These are phyloP conservation scores for Triticum timopheevii DNA, from an alignment of 176 grass and related monocot genomes.

Conservation along the genomic window DNA sequence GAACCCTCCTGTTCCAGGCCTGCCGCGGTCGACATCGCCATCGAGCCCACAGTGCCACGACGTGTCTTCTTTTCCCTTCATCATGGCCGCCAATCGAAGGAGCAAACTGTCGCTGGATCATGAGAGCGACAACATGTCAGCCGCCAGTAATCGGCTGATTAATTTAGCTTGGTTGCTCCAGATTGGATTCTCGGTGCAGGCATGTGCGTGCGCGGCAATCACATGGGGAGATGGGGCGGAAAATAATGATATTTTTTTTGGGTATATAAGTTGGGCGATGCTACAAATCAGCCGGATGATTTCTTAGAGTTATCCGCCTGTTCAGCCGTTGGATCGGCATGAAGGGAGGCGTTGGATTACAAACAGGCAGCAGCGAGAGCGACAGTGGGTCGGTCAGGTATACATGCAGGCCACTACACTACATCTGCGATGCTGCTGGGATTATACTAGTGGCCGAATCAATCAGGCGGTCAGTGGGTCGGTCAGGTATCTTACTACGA, in stretches of 20 bases:
- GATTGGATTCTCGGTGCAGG: not conserved
- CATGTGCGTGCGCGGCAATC: conserved; percentile 29
- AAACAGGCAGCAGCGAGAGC: too few species aligned
- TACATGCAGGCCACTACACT: not conserved
- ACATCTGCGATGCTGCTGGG: not conserved
- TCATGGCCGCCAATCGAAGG: not conserved
- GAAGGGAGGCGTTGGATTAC: too few species aligned
- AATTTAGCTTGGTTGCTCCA: not conserved
- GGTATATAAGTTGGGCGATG: not conserved
- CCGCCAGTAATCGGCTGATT: not conserved
- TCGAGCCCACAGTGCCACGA: too few species aligned
- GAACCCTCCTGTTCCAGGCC: not conserved
- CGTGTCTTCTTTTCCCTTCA: not conserved
- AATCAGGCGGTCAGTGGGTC: not conserved
- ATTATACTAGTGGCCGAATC: not conserved
- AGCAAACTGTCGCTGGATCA: not conserved
- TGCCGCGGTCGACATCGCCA: not conserved
- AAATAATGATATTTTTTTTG: not conserved
- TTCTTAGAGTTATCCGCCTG: too few species aligned
- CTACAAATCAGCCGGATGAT: too few species aligned
- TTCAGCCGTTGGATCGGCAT: too few species aligned
- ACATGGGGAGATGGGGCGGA: not conserved
- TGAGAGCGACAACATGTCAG: not conserved
- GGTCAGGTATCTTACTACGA: not conserved
- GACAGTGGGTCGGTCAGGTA: too few species aligned